Percentiles rank a stretch among this genome's conserved stretches.
These are phyloP conservation scores for Nothophoma quercina DNA, from an alignment of 2,329 filamentous ascomycete species.

Conservation along the genomic window DNA sequence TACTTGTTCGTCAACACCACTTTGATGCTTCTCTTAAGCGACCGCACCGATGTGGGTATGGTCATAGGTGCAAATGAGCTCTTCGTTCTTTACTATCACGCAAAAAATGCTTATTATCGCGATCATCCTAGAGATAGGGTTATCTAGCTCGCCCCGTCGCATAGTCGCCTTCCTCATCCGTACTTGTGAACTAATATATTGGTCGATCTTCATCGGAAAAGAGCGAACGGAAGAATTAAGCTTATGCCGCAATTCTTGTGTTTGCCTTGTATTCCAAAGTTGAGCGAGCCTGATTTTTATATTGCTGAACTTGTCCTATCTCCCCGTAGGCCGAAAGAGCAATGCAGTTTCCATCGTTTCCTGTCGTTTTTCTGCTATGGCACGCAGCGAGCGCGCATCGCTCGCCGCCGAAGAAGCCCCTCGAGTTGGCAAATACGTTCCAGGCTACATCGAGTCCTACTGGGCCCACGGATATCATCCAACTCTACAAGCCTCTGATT, in stretches of 20 bases:
- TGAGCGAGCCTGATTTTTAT: no score
- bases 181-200: slow-evolving; percentile 2
- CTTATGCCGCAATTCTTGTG: not conserved
- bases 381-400: not conserved
- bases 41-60: no score
- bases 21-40: no score
- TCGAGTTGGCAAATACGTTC: not conserved
- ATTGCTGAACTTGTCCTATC: not conserved
- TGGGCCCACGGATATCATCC: slow-evolving; percentile 3
- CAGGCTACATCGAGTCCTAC: not conserved
- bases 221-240: not conserved
- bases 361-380: not conserved
- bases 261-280: not conserved
- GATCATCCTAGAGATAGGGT: not conserved
- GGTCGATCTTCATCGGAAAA: not conserved
- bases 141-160: not conserved
- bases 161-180: slow-evolving; percentile 6
- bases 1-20: not conserved
- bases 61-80: no score
- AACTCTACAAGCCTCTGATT: slow-evolving; percentile 6
- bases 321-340: not conserved
- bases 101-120: no score
- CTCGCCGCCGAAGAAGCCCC: not conserved
- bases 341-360: not conserved
- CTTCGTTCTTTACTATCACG: no score